These are phyloP conservation scores for Curvularia spicifera DNA, from an alignment of 2,329 filamentous ascomycete species.

Conservation along the genomic window DNA sequence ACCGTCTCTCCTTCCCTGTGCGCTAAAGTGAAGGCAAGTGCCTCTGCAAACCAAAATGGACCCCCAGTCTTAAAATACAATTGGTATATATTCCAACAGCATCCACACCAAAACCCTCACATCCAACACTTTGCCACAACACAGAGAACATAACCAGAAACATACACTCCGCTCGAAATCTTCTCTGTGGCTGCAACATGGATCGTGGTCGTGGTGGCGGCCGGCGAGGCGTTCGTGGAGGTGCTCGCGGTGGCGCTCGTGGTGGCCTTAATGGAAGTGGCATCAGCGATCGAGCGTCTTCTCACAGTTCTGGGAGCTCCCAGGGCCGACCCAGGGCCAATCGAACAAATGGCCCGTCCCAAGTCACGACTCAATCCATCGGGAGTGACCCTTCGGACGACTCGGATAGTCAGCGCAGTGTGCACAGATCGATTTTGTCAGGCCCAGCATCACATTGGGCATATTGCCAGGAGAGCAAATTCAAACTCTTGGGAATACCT, in stretches of 20 bases:
- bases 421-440: conserved; percentile 6
- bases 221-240: conserved; percentile 12
- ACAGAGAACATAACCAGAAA: conserved; percentile 11
- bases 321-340: conserved; percentile 7
- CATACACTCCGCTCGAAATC: conserved; percentile 3
- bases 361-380: background rate
- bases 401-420: conserved; percentile 2
- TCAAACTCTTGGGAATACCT: conserved; percentile 27
- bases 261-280: conserved; percentile 16
- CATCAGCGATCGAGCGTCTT: conserved; percentile 16
- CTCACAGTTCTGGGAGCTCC: conserved; percentile 26
- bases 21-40: background rate
- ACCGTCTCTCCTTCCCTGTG: background rate
- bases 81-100: background rate
- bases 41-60: background rate
- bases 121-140: background rate
- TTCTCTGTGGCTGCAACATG: conserved; percentile 19
- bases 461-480: conserved; percentile 31
- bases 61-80: background rate
- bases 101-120: background rate
- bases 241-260: background rate
- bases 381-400: background rate
- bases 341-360: conserved; percentile 12
- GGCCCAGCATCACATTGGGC: conserved; percentile 23
- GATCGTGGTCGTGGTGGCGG: conserved; percentile 7